A percentile compares a stretch with the other conserved stretches of the same genome.
Conservation (phyloP, 257 asterid species). For the Solanum chiquidenum region DNA sequence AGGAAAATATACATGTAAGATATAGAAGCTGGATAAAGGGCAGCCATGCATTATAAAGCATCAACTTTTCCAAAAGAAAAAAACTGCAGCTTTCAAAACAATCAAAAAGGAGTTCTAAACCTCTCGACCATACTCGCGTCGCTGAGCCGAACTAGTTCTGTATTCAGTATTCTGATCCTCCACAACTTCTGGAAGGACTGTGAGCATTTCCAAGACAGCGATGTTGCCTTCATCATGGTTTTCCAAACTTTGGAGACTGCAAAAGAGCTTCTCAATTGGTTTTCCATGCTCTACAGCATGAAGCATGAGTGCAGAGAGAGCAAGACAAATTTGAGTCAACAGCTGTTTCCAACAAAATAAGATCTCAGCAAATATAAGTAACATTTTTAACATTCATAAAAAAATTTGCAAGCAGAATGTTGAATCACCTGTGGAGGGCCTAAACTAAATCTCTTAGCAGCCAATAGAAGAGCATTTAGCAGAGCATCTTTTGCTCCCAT, state of each 20-base stretch:
- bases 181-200: slow-evolving; percentile 78
- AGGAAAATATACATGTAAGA: slow-evolving; percentile 23
- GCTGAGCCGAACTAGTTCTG: slow-evolving; percentile 37
- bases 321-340: slow-evolving; percentile 86
- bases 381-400: not conserved
- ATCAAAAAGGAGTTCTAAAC: slow-evolving; percentile 16
- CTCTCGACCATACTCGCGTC: slow-evolving; percentile 69
- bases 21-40: slow-evolving; percentile 1
- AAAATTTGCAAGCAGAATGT: not conserved
- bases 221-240: slow-evolving; percentile 52
- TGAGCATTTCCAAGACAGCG: slow-evolving; percentile 73
- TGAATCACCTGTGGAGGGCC: slow-evolving; percentile 82
- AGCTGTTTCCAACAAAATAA: slow-evolving; percentile 43
- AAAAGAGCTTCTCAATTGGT: slow-evolving; percentile 71
- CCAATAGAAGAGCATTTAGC: slow-evolving; percentile 63
- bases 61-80: not conserved
- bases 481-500: slow-evolving; percentile 65
- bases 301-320: slow-evolving; percentile 67
- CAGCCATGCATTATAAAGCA: not conserved
- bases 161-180: slow-evolving; percentile 57
- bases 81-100: not conserved
- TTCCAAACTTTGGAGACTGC: slow-evolving; percentile 62
- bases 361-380: slow-evolving; percentile 15
- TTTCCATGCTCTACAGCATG: slow-evolving; percentile 67
- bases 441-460: slow-evolving; percentile 68